Percentiles rank a stretch among this genome's conserved stretches.
These are phyloP conservation scores for Yamadazyma kitorensis DNA, from an alignment of 805 yeast genomes.

Conservation along the genomic window DNA sequence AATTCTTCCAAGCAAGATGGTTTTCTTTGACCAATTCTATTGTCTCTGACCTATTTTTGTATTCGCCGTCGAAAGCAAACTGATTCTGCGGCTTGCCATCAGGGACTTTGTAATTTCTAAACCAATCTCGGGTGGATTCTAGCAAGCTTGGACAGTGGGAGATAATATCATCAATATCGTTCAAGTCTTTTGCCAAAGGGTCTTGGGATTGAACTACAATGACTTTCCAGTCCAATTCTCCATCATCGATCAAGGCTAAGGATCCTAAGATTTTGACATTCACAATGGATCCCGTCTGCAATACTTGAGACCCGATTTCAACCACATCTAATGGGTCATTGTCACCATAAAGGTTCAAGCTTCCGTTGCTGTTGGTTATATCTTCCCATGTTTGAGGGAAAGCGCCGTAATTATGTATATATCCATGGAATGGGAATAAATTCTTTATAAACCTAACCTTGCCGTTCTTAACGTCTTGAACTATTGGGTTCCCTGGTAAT, in stretches of 20 bases:
- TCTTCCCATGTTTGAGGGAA: slow-evolving; percentile 97
- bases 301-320: slow-evolving; percentile 76
- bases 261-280: slow-evolving; percentile 93
- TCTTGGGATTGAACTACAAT: slow-evolving; percentile 81
- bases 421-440: slow-evolving; percentile 80
- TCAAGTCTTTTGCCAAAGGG: slow-evolving; percentile 81
- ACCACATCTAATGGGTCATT: slow-evolving; percentile 61
- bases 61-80: slow-evolving; percentile 95
- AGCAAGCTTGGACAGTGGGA: slow-evolving; percentile 87
- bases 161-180: slow-evolving; percentile 89
- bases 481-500: slow-evolving; percentile 66
- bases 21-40: slow-evolving; percentile 81
- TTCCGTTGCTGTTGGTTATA: slow-evolving; percentile 53
- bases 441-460: slow-evolving; percentile 73
- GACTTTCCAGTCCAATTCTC: slow-evolving; percentile 89
- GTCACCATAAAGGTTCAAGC: slow-evolving; percentile 44
- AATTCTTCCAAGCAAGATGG: slow-evolving; percentile 75
- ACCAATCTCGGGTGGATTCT: slow-evolving; percentile 96
- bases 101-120: slow-evolving; percentile 95
- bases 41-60: slow-evolving; percentile 84
- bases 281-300: slow-evolving; percentile 69
- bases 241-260: slow-evolving; percentile 91
- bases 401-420: slow-evolving; percentile 86
- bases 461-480: slow-evolving; percentile 77
- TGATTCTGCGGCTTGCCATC: slow-evolving; percentile 97